phyloP scores from a whole-genome alignment of 2,329 filamentous ascomycete genomes.

The Scedosporium apiospermum region DNA sequence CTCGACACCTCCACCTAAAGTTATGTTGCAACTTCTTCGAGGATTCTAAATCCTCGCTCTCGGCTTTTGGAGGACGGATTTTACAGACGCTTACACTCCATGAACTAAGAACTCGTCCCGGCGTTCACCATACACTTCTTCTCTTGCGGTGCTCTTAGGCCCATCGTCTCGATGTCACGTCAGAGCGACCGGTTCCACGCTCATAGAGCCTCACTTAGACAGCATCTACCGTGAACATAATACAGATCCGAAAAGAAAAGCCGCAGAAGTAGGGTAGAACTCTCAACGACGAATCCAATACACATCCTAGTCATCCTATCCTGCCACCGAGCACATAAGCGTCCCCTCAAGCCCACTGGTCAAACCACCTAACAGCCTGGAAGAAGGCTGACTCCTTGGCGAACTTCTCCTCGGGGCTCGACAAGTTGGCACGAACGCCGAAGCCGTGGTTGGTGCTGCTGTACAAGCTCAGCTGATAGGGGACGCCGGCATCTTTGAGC shows the following conservation, averaged over 20 bases:
- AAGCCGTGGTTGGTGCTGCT: conserved; percentile 65
- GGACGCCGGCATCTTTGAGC: conserved; percentile 37
- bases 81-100: too few species aligned
- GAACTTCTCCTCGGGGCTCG: conserved; percentile 44
- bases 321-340: conserved; percentile 2
- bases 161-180: too few species aligned
- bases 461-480: conserved; percentile 64
- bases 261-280: background rate
- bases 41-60: too few species aligned
- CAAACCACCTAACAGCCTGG: conserved; percentile 70
- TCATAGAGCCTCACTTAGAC: background rate
- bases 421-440: conserved; percentile 54
- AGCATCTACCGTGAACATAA: background rate
- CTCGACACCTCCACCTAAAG: too few species aligned
- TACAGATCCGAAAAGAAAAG: background rate
- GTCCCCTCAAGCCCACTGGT: conserved; percentile 28
- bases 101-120: too few species aligned
- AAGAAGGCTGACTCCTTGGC: conserved; percentile 71
- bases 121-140: too few species aligned
- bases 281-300: background rate
- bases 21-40: too few species aligned
- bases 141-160: too few species aligned
- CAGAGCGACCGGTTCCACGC: too few species aligned
- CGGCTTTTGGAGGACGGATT: too few species aligned
- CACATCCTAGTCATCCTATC: background rate